These are phyloP conservation scores for Atkinsonella hypoxylon DNA, from an alignment of 2,329 filamentous ascomycete genomes.

Conservation along the genomic window DNA sequence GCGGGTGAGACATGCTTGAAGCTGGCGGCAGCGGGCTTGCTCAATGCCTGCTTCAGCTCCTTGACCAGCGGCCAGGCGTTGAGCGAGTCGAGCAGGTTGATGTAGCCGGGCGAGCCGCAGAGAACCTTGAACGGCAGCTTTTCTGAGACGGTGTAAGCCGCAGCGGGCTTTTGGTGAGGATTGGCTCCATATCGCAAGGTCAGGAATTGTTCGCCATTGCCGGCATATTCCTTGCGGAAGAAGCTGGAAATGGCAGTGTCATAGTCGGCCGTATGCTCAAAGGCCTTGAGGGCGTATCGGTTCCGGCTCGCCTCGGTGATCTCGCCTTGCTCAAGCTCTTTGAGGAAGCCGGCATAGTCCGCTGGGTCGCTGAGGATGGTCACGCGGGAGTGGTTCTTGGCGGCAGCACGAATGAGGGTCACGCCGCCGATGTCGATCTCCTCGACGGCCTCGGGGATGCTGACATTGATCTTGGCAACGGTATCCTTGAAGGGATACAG, in stretches of 20 bases:
- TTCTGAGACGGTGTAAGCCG: slow-evolving; percentile 63
- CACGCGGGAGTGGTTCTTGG: slow-evolving; percentile 94
- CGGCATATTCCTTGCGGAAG: slow-evolving; percentile 94
- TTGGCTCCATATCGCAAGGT: slow-evolving; percentile 91
- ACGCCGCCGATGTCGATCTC: slow-evolving; percentile 98
- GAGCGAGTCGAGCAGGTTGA: slow-evolving; percentile 91
- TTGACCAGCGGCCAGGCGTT: slow-evolving; percentile 97
- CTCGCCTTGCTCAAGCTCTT: slow-evolving; percentile 77
- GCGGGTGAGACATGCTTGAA: slow-evolving; percentile 99
- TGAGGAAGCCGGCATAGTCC: slow-evolving; percentile 90
- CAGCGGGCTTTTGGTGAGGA: slow-evolving; percentile 94
- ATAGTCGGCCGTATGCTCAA: slow-evolving; percentile 96
- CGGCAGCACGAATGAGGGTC: slow-evolving; percentile 87
- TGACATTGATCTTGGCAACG: slow-evolving; percentile 92
- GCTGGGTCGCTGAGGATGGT: slow-evolving; percentile 89
- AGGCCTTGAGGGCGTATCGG: slow-evolving; percentile 89
- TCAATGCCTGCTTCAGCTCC: slow-evolving; percentile 82
- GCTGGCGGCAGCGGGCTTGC: slow-evolving; percentile 81
- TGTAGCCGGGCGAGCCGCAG: slow-evolving; percentile 81
- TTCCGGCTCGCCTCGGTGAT: slow-evolving; percentile 78
- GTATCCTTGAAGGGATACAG: slow-evolving; percentile 99
- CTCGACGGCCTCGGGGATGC: slow-evolving; percentile 90
- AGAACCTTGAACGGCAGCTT: slow-evolving; percentile 91
- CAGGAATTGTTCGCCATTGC: slow-evolving; percentile 70
- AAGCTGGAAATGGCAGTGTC: slow-evolving; percentile 90